phyloP scores from a whole-genome alignment of 345 rosid species.

The Lepidium aucheri region DNA sequence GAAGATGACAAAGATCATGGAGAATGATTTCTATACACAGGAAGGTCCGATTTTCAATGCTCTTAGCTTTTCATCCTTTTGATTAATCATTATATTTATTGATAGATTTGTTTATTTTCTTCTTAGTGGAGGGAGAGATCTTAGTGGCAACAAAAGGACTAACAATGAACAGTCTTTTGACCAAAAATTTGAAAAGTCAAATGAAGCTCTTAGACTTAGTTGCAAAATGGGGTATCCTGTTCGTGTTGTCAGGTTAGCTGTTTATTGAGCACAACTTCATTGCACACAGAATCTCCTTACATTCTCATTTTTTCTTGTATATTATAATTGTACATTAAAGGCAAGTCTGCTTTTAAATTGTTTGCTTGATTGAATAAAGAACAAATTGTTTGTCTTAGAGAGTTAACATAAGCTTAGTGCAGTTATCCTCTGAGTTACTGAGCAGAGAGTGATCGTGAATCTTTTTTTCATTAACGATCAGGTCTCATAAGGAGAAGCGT shows the following conservation, averaged over 20 bases:
- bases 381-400: background rate
- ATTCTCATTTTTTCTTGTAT: background rate
- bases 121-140: conserved; percentile 75
- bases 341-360: no score
- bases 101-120: no score
- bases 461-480: conserved; percentile 4
- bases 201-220: conserved; percentile 64
- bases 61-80: background rate
- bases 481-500: conserved; percentile 73
- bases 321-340: no score
- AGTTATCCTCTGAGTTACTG: background rate
- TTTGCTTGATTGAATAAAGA: background rate
- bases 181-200: conserved; percentile 46
- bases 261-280: background rate
- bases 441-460: background rate
- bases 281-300: background rate
- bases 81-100: no score
- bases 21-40: conserved; percentile 23
- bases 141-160: conserved; percentile 64
- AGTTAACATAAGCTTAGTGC: background rate
- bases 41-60: conserved; percentile 11
- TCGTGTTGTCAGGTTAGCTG: conserved; percentile 67
- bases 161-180: conserved; percentile 64
- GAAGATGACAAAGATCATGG: conserved; percentile 82
- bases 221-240: conserved; percentile 78